These are phyloP conservation scores for Rhinocladiella mackenziei DNA, from an alignment of 2,329 filamentous ascomycete genomes.

Conservation along the genomic window DNA sequence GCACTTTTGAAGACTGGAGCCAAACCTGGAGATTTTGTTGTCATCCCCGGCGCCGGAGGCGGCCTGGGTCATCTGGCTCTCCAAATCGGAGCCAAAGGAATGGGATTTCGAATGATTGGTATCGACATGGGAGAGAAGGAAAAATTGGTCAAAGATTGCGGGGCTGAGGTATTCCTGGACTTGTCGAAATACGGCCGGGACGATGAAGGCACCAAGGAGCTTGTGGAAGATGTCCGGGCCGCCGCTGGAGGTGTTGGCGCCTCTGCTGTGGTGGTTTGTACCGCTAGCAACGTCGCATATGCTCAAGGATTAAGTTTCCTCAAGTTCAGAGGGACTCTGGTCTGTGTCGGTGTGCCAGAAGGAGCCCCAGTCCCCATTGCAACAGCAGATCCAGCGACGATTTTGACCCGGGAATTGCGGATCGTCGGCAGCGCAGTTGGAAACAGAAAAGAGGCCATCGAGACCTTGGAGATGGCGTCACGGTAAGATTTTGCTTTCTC, in stretches of 20 bases:
- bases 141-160: conserved; percentile 54
- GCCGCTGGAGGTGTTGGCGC: conserved; percentile 58
- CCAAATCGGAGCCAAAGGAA: conserved; percentile 58
- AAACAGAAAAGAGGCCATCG: conserved; percentile 49
- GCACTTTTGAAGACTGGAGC: conserved; percentile 60
- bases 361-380: conserved; percentile 44
- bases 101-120: conserved; percentile 62
- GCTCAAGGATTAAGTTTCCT: conserved; percentile 47
- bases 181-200: conserved; percentile 50
- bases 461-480: conserved; percentile 47
- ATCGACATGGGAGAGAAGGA: conserved; percentile 63
- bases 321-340: conserved; percentile 48
- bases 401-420: conserved; percentile 44
- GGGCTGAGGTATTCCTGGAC: conserved; percentile 64
- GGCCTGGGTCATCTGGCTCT: conserved; percentile 62
- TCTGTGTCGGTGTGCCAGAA: conserved; percentile 52
- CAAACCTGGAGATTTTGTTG: conserved; percentile 57
- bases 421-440: conserved; percentile 52
- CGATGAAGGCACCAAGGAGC: conserved; percentile 44
- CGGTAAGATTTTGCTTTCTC: conserved; percentile 14
- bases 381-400: conserved; percentile 40
- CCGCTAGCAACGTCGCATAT: conserved; percentile 49
- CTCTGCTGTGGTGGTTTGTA: conserved; percentile 57
- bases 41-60: conserved; percentile 58
- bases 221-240: conserved; percentile 54